Evolutionary conservation across 176 grass and related monocot genomes (phyloP).

Genomic region (Avena atlantica): DNA sequence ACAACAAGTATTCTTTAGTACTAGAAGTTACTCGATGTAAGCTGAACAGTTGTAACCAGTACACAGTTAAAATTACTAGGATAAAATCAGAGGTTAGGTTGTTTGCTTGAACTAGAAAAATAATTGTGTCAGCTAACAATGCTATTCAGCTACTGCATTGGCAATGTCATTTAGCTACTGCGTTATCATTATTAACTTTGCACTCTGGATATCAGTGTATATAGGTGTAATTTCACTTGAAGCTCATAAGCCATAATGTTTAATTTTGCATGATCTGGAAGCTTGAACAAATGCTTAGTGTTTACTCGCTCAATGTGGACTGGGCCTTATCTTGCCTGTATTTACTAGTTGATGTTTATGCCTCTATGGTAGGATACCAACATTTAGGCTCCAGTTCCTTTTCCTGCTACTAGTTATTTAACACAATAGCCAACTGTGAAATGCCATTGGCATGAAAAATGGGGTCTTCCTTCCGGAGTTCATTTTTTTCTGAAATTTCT

Average conservation of each 20-base stretch:
- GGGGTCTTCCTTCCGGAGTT: background rate
- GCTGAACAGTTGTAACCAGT: background rate
- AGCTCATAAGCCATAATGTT: background rate
- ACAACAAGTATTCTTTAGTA: background rate
- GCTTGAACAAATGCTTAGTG: background rate
- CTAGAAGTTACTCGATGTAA: background rate
- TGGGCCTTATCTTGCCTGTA: background rate
- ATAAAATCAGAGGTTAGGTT: background rate
- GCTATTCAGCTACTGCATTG: background rate
- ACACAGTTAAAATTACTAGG: background rate
- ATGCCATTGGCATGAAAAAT: background rate
- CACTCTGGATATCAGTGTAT: background rate
- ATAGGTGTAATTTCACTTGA: background rate
- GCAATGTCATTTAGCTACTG: background rate
- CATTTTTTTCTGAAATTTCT: background rate
- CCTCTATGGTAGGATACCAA: background rate
- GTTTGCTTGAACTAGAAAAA: background rate
- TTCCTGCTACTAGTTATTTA: background rate
- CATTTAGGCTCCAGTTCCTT: background rate
- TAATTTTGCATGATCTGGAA: slow-evolving; percentile 1
- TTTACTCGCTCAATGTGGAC: background rate
- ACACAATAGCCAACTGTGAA: slow-evolving; percentile 5
- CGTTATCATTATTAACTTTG: background rate
- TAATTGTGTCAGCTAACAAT: background rate
- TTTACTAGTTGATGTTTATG: slow-evolving; percentile 23